Base-by-base conservation (phyloP, 805 yeast genomes). In the Kodamaea sagamina region DNA sequence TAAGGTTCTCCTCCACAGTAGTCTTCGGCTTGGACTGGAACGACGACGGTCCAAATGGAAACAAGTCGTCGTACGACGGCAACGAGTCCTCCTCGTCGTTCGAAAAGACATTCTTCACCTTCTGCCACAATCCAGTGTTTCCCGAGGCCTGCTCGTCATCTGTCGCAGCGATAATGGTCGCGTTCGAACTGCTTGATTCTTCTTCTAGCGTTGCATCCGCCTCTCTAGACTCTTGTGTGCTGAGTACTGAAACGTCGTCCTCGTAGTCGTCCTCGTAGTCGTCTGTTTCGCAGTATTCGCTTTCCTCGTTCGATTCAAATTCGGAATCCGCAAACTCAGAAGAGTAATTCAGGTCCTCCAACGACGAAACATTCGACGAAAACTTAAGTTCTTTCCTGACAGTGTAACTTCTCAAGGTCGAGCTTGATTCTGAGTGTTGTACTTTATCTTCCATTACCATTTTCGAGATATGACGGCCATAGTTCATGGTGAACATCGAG, bases 21-120 rank as follows among this genome's bases (percentile, higher is more conserved):
- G 70, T 47, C 53, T 69, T 69, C 15, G 74, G 73, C 40, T 60
- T 64, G 15, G 58, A 44, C 12, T 36, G 36, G 41, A 36, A 37
- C 2, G 50, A 46, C 1, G 55, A 51, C 15, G 47, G 50, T 7
- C 75, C 75, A 41, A 68, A 65, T 25, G 93, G 95, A 70, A 79
- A 86, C 31, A 86, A 70, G 47, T 86, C 95, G 53, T 85, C 87
- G 57, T 86, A 86, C 13, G 79, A 74, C 3, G 95, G 95, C 50
- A 86, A 71, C 4, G 55, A 58, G 9, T 59, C 62, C 16, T 57
- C 59, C 17, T 51, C 59, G 28, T 63, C 68, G 24, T 62, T 60
- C 37, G 63, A 59, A 49, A 71, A 71, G 4, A 68, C 75, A 35
- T 67, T 65, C 52, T 69, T 71, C 41, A 71, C 68, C 49, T 62